A percentile compares a stretch with the other conserved stretches of the same genome.
Conservation (phyloP, 2,329 filamentous ascomycete genomes). For the Colletotrichum abscissum region DNA sequence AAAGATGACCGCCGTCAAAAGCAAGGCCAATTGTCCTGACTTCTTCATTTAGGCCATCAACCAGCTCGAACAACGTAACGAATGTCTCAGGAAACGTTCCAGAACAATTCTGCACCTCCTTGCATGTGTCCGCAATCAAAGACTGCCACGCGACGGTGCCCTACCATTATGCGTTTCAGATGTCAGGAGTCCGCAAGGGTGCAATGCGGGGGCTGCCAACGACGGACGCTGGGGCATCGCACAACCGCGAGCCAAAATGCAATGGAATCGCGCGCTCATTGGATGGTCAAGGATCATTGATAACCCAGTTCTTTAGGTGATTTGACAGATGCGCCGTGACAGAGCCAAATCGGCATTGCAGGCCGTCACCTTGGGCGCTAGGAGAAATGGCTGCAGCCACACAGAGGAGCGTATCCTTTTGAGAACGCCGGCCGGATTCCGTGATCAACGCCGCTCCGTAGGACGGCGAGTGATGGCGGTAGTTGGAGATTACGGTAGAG, state of each 20-base stretch:
- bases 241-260: neutral
- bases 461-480: neutral
- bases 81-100: neutral
- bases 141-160: neutral
- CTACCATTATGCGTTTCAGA: neutral
- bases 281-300: neutral
- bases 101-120: neutral
- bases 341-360: neutral
- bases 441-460: neutral
- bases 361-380: conserved; percentile 10
- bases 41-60: no score
- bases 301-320: neutral
- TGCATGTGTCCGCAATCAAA: neutral
- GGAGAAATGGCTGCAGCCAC: conserved; percentile 26
- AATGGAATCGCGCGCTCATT: neutral
- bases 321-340: neutral
- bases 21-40: no score
- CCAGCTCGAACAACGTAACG: neutral
- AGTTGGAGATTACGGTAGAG: neutral
- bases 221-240: no score
- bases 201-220: no score
- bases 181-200: neutral
- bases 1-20: no score
- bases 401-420: neutral
- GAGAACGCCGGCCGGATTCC: neutral